These are phyloP conservation scores for Metroxylon sagu DNA, from an alignment of 176 grass and related monocot species.

Conservation along the genomic window DNA sequence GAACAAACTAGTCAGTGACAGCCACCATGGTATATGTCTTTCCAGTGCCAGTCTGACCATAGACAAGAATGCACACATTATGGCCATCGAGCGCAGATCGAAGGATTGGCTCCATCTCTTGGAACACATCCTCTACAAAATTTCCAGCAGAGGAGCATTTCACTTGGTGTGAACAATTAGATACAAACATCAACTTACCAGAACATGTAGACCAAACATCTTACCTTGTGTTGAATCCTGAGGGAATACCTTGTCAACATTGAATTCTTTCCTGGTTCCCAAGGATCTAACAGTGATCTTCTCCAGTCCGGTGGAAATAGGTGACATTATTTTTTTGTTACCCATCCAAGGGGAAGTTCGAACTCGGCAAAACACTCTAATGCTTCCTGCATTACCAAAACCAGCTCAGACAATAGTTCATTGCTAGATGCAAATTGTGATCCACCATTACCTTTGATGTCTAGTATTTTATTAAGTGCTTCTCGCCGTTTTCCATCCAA, in stretches of 20 bases:
- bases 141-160: no score
- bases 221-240: constrained; percentile 78
- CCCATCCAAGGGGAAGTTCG: constrained; percentile 21
- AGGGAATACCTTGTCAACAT: constrained; percentile 55
- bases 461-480: constrained; percentile 64
- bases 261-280: constrained; percentile 64
- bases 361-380: constrained; percentile 87
- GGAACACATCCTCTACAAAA: constrained; percentile 50
- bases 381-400: constrained; percentile 54
- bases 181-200: no score
- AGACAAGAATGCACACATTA: constrained; percentile 74
- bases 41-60: constrained; percentile 75
- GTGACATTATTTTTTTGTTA: constrained; percentile 26
- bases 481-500: constrained; percentile 47
- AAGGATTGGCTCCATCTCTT: constrained; percentile 65
- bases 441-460: constrained; percentile 62
- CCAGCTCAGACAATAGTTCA: background rate
- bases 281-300: constrained; percentile 50
- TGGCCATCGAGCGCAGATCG: constrained; percentile 74
- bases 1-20: background rate
- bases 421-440: background rate
- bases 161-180: no score
- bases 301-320: constrained; percentile 34
- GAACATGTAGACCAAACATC: background rate
- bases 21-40: constrained; percentile 83